Evolutionary conservation across 768 basidiomycete species (phyloP).

Genomic region (Suillus plorans): DNA sequence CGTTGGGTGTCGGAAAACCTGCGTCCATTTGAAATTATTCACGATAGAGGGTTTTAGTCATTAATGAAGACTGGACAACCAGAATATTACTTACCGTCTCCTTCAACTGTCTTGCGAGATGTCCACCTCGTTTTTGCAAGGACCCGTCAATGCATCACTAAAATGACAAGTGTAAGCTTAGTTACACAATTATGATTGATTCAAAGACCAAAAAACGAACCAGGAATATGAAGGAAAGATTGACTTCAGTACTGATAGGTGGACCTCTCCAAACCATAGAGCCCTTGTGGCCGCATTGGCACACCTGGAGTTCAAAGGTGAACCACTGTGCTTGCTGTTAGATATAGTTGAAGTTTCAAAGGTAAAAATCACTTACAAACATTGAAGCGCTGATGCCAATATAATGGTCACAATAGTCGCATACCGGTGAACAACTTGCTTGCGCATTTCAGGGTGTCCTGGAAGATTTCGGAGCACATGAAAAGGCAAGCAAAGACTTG

Average conservation of each 20-base stretch:
- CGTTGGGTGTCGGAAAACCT: conserved; percentile 22
- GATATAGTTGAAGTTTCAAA: conserved; percentile 38
- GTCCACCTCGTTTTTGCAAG: conserved; percentile 16
- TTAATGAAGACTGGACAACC: conserved; percentile 16
- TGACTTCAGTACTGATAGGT: conserved; percentile 36
- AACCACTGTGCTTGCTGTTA: conserved; percentile 27
- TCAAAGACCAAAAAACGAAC: not conserved
- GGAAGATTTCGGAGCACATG: conserved; percentile 32
- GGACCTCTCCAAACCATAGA: conserved; percentile 38
- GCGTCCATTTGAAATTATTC: conserved; percentile 22
- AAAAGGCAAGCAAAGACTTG: conserved; percentile 28
- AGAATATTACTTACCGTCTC: conserved; percentile 20
- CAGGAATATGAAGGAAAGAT: conserved; percentile 23
- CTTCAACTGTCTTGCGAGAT: conserved; percentile 20
- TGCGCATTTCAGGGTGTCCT: conserved; percentile 32
- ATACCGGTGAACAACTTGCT: conserved; percentile 35
- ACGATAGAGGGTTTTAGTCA: conserved; percentile 21
- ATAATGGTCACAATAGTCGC: conserved; percentile 21
- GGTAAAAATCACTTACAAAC: conserved; percentile 9
- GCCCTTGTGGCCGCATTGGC: conserved; percentile 32
- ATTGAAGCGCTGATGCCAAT: not conserved
- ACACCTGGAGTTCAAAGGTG: conserved; percentile 32
- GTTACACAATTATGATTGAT: not conserved
- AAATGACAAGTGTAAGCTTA: conserved; percentile 7
- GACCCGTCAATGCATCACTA: conserved; percentile 12